Conservation (phyloP, 306 rosid species). For the Herpetospermum pedunculosum region DNA sequence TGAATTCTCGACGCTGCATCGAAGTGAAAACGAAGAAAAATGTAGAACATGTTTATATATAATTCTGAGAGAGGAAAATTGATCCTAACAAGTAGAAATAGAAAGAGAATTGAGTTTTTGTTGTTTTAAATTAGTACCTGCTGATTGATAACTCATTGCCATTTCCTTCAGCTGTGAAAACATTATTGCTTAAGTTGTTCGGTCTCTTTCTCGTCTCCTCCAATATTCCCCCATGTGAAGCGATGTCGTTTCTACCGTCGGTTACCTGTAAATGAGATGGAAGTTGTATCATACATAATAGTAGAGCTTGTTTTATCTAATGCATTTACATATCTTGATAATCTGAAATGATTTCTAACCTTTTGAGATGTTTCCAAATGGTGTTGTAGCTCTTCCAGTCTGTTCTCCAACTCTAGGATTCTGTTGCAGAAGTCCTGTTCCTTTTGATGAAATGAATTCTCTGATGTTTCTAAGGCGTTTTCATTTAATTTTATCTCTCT, state of each 20-base stretch:
- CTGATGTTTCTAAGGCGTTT: slow-evolving; percentile 48
- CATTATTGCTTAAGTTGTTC: neutral
- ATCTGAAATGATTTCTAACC: slow-evolving; percentile 21
- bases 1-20: slow-evolving; percentile 22
- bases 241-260: slow-evolving; percentile 15
- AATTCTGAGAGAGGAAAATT: neutral
- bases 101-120: neutral
- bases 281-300: neutral
- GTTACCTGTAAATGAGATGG: slow-evolving; percentile 26
- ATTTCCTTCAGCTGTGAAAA: neutral
- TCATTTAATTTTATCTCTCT: slow-evolving; percentile 56
- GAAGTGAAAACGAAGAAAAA: slow-evolving; percentile 2
- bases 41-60: neutral
- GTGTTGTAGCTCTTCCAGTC: slow-evolving; percentile 40
- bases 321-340: neutral
- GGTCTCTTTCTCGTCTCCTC: neutral
- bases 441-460: slow-evolving; percentile 43
- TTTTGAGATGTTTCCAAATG: slow-evolving; percentile 30
- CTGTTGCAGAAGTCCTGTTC: slow-evolving; percentile 58
- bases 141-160: slow-evolving; percentile 7
- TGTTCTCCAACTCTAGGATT: slow-evolving; percentile 62
- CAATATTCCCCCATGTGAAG: slow-evolving; percentile 12
- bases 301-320: neutral
- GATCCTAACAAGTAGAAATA: neutral
- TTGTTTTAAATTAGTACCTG: slow-evolving; percentile 25